Evolutionary conservation across 1,284 basidiomycete genomes (phyloP), one percentile per base, ranked within the genome.

Genomic region (Cutaneotrichosporon arboriforme): DNA sequence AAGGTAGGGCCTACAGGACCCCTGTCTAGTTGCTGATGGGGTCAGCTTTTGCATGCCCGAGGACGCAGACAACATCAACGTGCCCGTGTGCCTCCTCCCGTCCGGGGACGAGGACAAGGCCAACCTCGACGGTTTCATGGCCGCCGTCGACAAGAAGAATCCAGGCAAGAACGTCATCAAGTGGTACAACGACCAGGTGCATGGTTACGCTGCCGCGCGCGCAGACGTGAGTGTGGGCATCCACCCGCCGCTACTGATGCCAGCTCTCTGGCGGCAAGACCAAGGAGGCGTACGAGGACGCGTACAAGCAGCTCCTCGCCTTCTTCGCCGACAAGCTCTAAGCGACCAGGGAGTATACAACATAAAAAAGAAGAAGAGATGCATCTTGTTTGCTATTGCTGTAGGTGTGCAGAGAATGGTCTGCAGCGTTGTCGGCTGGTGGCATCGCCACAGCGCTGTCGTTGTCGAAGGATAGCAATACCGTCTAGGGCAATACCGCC

Each of bases 161-260:
- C 65, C 69, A 20, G 70, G 68, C 49, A 67, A 77, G 61, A 72
- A 70, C 65, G 51, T 70, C 34, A 59, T 67, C 64, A 73, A 76
- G 65, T 61, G 59, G 49, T 77, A 69, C 66, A 36, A 52, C n/a
- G 64, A 72, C 44, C 52, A 59, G 49, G 62, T 66, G 44, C 77
- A 78, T 64, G 76, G 77, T 46, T 77, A 64, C 58, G 69, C 70
- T n/a, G 74, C 71, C 5, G 74, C 76, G 34, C 73, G 77, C 46
- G 76, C 67, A 23, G 64, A 72, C 49, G 70, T 74, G 54, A 61
- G 70, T 68, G n/a, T n/a, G n/a, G n/a, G n/a, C n/a, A n/a, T n/a
- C n/a, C 2, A 8, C 17, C 2, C 17, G 4, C 15, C 15, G 17
- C 22, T 3, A 17, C 52, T 49, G 40, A 52, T 44, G 1, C 26